Evolutionary conservation across 2,329 filamentous ascomycete genomes (phyloP), one percentile per base, ranked within the genome.

Genomic region (Talaromyces atroroseus): DNA sequence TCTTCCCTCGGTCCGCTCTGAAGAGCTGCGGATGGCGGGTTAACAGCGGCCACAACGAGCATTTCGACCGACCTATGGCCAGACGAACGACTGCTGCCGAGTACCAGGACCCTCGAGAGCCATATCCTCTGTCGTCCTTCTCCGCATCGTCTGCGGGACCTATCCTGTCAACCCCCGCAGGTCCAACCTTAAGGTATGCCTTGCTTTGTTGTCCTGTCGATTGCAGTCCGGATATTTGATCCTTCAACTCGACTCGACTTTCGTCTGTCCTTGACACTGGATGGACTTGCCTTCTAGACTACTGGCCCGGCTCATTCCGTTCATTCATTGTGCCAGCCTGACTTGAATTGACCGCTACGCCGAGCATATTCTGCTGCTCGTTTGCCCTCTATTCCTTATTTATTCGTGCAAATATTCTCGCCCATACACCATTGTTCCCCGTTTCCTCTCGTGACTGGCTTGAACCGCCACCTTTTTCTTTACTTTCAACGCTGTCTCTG

Each of bases 51-150:
- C 61, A 68, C 64, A 61, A 70, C 65, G 65, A 65, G 60, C 65
- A 61, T 59, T 63, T 66, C 57, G 62, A 66, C 65, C 63, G 49
- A 75, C 73, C 71, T 75, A 76, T 77, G 74, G 74, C 73, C 71
- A 75, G 71, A 66, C 73, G 71, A 73, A 73, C 68, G 70, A 69
- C 71, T 67, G 70, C 68, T 68, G 63, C 66, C 70, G 69, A 71
- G 66, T 71, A 69, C 65, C 72, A 75, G 70, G 70, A 73, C 70
- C 68, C 68, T 66, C 66, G 69, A 64, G 70, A 75, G 68, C 70
- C 72, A 67, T 65, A 69, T 67, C 65, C 69, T 64, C 60, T 67
- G 58, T 59, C 62, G 51, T 61, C 65, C 56, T 63, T 64, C 60
- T 65, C 69, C 60, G 62, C 69, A 66, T 62, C 66, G 48, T 49